A percentile compares a stretch with the other conserved stretches of the same genome.
These are phyloP conservation scores for Phragmites australis DNA, from an alignment of 176 grass and related monocot genomes.

Conservation along the genomic window DNA sequence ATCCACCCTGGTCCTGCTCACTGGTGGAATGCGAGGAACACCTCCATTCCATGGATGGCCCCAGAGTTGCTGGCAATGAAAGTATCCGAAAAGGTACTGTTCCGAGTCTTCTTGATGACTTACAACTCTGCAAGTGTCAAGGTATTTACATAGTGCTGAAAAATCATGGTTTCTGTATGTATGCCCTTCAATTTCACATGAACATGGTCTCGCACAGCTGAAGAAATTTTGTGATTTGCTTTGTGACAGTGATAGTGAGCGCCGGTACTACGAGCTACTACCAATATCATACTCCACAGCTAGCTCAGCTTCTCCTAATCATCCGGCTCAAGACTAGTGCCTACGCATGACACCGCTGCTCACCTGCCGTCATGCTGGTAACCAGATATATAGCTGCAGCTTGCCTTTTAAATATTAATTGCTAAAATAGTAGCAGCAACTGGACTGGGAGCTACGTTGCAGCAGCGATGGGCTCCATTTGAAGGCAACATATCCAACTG, in stretches of 20 bases:
- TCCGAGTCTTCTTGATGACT: too few relatives aligned
- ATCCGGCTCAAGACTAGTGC: neutral
- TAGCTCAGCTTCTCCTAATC: neutral
- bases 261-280: too few relatives aligned
- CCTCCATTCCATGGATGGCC: too few relatives aligned
- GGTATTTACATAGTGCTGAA: neutral
- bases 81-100: too few relatives aligned
- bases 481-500: constrained; percentile 19
- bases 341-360: neutral
- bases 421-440: constrained; percentile 18
- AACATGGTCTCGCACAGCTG: neutral
- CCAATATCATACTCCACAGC: neutral
- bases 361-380: neutral
- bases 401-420: neutral
- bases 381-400: neutral
- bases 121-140: neutral
- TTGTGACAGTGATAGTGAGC: too few relatives aligned
- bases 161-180: constrained; percentile 3
- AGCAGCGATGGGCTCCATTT: neutral
- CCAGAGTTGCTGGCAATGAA: too few relatives aligned
- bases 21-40: too few relatives aligned
- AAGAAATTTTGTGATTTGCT: too few relatives aligned
- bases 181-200: neutral
- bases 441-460: constrained; percentile 2
- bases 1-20: too few relatives aligned